phyloP scores from a whole-genome alignment of 208 protist species.

The Angomonas deanei region DNA sequence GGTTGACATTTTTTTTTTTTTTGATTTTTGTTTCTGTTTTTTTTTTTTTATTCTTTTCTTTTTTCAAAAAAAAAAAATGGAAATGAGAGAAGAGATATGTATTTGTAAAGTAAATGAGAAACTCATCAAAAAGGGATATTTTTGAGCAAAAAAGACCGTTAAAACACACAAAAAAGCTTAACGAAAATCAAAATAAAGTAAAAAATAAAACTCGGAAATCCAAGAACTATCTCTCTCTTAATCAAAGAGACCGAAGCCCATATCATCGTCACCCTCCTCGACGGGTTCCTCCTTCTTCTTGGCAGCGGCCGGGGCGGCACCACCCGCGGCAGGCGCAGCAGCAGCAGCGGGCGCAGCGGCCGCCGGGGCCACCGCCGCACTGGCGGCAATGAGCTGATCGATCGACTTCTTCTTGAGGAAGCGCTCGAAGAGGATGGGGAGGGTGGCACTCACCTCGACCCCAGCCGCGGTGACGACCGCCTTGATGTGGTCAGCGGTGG shows the following conservation, averaged over 20 bases:
- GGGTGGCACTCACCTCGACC: constrained; percentile 56
- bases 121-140: neutral
- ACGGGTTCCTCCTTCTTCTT: constrained; percentile 22
- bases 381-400: constrained; percentile 54
- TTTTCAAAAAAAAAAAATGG: too few species aligned
- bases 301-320: constrained; percentile 13
- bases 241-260: constrained; percentile 77
- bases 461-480: constrained; percentile 63
- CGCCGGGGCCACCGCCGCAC: constrained; percentile 34
- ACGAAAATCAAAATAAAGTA: constrained; percentile 14
- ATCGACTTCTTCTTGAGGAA: constrained; percentile 82
- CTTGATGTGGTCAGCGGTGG: constrained; percentile 72
- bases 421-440: constrained; percentile 77
- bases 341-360: constrained; percentile 31
- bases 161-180: too few species aligned
- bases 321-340: constrained; percentile 18
- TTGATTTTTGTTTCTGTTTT: too few species aligned
- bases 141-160: constrained; percentile 2
- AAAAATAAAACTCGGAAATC: neutral
- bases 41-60: too few species aligned
- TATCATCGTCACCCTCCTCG: constrained; percentile 73
- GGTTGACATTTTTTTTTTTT: too few species aligned
- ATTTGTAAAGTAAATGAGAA: neutral
- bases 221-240: constrained; percentile 19
- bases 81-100: neutral